These are phyloP conservation scores for Podaxis mareebaensis DNA, from an alignment of 768 basidiomycete genomes.

Conservation along the genomic window DNA sequence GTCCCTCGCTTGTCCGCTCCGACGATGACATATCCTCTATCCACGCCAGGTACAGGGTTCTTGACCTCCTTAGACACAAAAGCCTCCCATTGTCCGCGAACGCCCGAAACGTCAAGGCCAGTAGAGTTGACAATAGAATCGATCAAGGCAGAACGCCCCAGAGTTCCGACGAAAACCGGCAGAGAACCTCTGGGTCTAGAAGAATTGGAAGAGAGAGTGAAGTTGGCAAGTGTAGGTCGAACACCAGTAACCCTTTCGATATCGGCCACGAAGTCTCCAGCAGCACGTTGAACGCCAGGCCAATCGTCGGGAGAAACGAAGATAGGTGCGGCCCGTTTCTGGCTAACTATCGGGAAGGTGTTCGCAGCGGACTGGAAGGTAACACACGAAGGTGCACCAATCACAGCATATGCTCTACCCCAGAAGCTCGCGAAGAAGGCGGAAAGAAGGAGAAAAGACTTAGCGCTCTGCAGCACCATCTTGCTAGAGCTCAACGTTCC, in stretches of 20 bases:
- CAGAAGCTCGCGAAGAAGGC: slow-evolving; percentile 8
- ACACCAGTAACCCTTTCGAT: slow-evolving; percentile 59
- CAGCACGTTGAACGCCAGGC: slow-evolving; percentile 64
- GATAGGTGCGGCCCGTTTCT: slow-evolving; percentile 46
- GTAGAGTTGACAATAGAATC: slow-evolving; percentile 51
- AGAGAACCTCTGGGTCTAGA: slow-evolving; percentile 39
- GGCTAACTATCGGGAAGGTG: slow-evolving; percentile 45
- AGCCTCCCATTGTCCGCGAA: slow-evolving; percentile 67
- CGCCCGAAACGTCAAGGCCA: slow-evolving; percentile 53
- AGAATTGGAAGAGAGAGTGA: slow-evolving; percentile 27
- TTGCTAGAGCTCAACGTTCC: neutral
- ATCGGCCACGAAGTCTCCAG: slow-evolving; percentile 58
- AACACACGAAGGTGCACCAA: slow-evolving; percentile 51
- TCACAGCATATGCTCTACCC: slow-evolving; percentile 25
- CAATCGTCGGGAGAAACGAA: slow-evolving; percentile 57
- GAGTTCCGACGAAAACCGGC: slow-evolving; percentile 54
- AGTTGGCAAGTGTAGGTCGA: slow-evolving; percentile 37
- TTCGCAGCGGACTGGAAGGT: slow-evolving; percentile 37
- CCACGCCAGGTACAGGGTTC: slow-evolving; percentile 56
- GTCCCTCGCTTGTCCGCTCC: slow-evolving; percentile 71
- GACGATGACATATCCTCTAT: slow-evolving; percentile 63
- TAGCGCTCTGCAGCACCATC: slow-evolving; percentile 5
- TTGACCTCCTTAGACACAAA: slow-evolving; percentile 52
- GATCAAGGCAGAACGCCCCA: slow-evolving; percentile 56
- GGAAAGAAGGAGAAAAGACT: slow-evolving; percentile 6